Percentiles rank a stretch among this genome's conserved stretches.
Conservation (phyloP, 2,329 filamentous ascomycete species). For the Fusarium verrucosum region DNA sequence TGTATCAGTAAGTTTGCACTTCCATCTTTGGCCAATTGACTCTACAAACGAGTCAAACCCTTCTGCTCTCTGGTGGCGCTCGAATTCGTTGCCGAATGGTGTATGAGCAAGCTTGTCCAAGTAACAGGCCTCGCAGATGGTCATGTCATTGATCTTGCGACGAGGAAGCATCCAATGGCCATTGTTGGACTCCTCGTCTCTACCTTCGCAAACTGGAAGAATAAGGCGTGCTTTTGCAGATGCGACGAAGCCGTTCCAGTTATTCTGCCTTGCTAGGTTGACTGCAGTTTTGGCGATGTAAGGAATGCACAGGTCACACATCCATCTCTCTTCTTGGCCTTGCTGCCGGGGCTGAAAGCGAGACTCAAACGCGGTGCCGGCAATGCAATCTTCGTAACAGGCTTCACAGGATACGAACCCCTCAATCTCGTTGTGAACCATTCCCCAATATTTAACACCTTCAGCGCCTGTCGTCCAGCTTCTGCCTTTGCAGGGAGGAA, state of each 20-base stretch:
- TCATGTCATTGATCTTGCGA: slow-evolving; percentile 39
- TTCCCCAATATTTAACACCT: slow-evolving; percentile 47
- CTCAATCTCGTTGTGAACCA: slow-evolving; percentile 43
- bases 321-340: slow-evolving; percentile 45
- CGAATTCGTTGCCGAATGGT: slow-evolving; percentile 44
- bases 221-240: slow-evolving; percentile 34
- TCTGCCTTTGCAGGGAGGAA: slow-evolving; percentile 47
- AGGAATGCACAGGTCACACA: slow-evolving; percentile 45
- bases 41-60: slow-evolving; percentile 41
- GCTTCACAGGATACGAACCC: slow-evolving; percentile 52
- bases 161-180: slow-evolving; percentile 44
- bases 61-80: slow-evolving; percentile 15
- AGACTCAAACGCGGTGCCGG: slow-evolving; percentile 43
- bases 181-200: slow-evolving; percentile 32
- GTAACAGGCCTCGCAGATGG: slow-evolving; percentile 50
- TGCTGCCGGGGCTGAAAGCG: slow-evolving; percentile 46
- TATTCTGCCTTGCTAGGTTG: slow-evolving; percentile 32
- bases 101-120: slow-evolving; percentile 48
- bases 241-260: slow-evolving; percentile 47
- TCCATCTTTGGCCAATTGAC: slow-evolving; percentile 34
- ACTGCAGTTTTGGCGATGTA: slow-evolving; percentile 38
- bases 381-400: slow-evolving; percentile 50
- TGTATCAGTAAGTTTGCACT: slow-evolving; percentile 40
- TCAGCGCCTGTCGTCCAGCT: slow-evolving; percentile 33
- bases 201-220: slow-evolving; percentile 45